Evolutionary conservation across 371 early-diverging fungal species (phyloP).

Genomic region (Mucor ambiguus): DNA sequence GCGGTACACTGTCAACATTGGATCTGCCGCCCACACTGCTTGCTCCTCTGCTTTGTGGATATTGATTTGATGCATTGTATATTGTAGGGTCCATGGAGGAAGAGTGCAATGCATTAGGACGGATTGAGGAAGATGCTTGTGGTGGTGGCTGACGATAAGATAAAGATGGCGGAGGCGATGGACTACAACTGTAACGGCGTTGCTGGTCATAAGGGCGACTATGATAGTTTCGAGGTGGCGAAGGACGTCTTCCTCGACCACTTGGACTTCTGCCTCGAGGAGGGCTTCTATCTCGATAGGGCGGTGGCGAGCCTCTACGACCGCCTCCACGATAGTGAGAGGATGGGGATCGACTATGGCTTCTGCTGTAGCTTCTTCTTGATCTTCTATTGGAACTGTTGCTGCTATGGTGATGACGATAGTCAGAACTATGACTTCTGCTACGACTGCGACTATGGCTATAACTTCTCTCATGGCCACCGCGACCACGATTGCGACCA

Average conservation of each 20-base stretch:
- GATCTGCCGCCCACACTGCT: not conserved
- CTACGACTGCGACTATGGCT: conserved; percentile 9
- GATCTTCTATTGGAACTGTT: conserved; percentile 8
- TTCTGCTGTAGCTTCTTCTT: not conserved
- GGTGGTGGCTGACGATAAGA: not conserved
- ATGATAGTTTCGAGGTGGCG: not conserved
- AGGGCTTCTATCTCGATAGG: conserved; percentile 19
- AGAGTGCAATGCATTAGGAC: not conserved
- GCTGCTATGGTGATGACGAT: conserved; percentile 12
- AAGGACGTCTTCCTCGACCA: conserved; percentile 22
- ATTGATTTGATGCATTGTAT: not conserved
- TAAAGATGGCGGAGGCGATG: conserved; percentile 9
- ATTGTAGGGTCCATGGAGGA: not conserved
- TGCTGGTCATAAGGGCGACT: not conserved
- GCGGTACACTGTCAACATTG: not conserved
- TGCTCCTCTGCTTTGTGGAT: not conserved
- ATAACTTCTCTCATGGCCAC: not conserved
- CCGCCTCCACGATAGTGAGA: conserved; percentile 4
- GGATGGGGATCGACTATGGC: conserved; percentile 17
- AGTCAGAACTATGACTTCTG: conserved; percentile 14
- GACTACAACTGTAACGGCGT: conserved; percentile 13
- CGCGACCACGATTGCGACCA: conserved; percentile 9
- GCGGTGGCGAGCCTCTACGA: not conserved
- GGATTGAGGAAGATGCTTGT: not conserved
- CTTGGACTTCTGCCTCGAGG: conserved; percentile 7